Percentiles rank a stretch among this genome's conserved stretches.
Evolutionary conservation across 495 filamentous ascomycete species (phyloP).

Genomic region (Cercophora newfieldiana): DNA sequence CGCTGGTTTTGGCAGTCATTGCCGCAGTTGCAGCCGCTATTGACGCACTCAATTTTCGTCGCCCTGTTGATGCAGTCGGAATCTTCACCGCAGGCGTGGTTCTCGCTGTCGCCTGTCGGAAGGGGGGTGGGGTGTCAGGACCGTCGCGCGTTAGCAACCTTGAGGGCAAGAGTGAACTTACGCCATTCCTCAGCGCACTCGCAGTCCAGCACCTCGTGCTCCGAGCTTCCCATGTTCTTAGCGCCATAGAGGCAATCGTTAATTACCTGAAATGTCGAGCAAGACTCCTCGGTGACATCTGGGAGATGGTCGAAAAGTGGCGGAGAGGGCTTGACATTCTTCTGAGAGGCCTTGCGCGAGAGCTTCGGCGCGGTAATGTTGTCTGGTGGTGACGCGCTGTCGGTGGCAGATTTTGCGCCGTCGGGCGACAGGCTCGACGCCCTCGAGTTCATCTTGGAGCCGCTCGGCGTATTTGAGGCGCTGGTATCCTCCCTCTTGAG

Average conservation of each 20-base stretch:
- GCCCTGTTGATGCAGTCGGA: constrained; percentile 99
- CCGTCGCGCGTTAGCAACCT: constrained; percentile 19
- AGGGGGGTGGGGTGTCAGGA: constrained; percentile 17
- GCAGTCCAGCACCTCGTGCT: constrained; percentile 88
- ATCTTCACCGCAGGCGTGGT: constrained; percentile 90
- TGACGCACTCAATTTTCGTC: constrained; percentile 94
- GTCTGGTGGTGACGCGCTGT: constrained; percentile 44
- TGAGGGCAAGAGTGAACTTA: constrained; percentile 54
- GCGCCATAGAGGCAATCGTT: constrained; percentile 81
- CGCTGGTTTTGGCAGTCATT: constrained; percentile 88
- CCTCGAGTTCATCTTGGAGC: constrained; percentile 40
- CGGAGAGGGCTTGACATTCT: constrained; percentile 59
- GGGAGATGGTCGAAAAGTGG: constrained; percentile 67
- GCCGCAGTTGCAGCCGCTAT: constrained; percentile 82
- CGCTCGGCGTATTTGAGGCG: constrained; percentile 41
- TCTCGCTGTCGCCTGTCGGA: constrained; percentile 63
- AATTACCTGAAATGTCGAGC: constrained; percentile 76
- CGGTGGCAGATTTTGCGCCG: constrained; percentile 42
- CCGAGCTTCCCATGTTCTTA: constrained; percentile 85
- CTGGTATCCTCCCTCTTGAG: constrained; percentile 42
- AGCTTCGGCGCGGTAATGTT: constrained; percentile 63
- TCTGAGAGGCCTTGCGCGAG: constrained; percentile 72
- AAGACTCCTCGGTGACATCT: constrained; percentile 74
- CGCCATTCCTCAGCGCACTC: constrained; percentile 95
- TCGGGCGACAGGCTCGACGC: constrained; percentile 45